Evolutionary conservation across 2,329 filamentous ascomycete genomes (phyloP).

Genomic region (Aspergillus thermomutatus): DNA sequence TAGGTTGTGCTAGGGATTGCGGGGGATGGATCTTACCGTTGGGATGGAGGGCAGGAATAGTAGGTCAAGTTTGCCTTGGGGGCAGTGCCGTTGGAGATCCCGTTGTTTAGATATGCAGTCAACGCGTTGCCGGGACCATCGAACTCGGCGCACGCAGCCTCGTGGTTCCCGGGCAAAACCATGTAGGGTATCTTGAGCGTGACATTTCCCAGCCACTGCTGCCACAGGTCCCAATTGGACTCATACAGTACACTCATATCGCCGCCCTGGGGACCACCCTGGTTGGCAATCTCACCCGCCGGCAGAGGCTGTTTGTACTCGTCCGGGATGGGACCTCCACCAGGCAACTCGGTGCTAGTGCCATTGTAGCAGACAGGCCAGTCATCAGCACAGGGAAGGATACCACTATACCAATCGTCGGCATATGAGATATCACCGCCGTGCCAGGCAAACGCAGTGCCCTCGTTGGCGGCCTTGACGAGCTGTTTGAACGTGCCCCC

Average conservation of each 20-base stretch:
- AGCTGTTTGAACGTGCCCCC: slow-evolving; percentile 47
- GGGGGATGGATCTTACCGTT: slow-evolving; percentile 31
- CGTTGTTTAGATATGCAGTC: slow-evolving; percentile 47
- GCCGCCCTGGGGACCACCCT: slow-evolving; percentile 47
- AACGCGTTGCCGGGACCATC: slow-evolving; percentile 45
- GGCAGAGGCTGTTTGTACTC: slow-evolving; percentile 47
- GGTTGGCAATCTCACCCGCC: slow-evolving; percentile 43
- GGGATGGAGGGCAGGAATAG: slow-evolving; percentile 52
- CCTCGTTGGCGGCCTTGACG: slow-evolving; percentile 40
- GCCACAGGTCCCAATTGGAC: slow-evolving; percentile 52
- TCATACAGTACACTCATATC: slow-evolving; percentile 51
- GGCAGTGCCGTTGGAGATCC: slow-evolving; percentile 43
- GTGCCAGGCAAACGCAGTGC: slow-evolving; percentile 52
- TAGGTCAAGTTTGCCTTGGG: slow-evolving; percentile 42
- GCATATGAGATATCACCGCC: slow-evolving; percentile 55
- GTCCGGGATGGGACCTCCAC: slow-evolving; percentile 30
- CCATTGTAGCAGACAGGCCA: slow-evolving; percentile 55
- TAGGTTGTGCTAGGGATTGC: neutral
- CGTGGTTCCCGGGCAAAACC: slow-evolving; percentile 52
- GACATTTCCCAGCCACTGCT: slow-evolving; percentile 47
- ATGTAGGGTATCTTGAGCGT: slow-evolving; percentile 49
- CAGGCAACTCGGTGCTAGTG: slow-evolving; percentile 40
- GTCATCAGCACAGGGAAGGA: slow-evolving; percentile 46
- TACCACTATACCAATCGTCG: slow-evolving; percentile 52
- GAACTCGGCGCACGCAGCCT: slow-evolving; percentile 49